phyloP scores from a whole-genome alignment of 225 moss, liverwort and hornwort genomes.

The Bryum argenteum region DNA sequence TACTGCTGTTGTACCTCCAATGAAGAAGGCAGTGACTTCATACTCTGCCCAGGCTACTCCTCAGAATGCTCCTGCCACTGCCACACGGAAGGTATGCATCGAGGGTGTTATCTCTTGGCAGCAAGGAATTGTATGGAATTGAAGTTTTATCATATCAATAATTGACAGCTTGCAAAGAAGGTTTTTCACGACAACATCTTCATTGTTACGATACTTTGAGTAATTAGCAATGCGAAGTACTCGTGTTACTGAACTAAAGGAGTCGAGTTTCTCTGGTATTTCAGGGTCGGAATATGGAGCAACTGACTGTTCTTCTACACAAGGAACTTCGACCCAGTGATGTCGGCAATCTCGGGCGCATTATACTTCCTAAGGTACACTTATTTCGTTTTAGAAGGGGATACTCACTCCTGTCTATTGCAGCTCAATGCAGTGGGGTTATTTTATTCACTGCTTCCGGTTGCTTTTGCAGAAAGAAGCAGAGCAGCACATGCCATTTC shows the following conservation, averaged over 20 bases:
- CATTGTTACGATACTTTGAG: constrained; percentile 5
- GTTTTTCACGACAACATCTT: not conserved
- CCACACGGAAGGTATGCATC: constrained; percentile 33
- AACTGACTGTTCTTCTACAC: constrained; percentile 41
- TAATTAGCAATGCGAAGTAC: not conserved
- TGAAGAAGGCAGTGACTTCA: constrained; percentile 27
- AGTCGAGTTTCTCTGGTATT: not conserved
- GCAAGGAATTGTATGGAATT: not conserved
- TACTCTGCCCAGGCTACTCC: constrained; percentile 2
- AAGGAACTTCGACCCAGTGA: constrained; percentile 58
- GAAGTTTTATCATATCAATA: not conserved
- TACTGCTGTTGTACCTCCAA: not conserved
- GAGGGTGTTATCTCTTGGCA: not conserved
- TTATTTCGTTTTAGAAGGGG: not conserved
- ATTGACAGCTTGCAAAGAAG: not conserved
- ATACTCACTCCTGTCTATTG: too few species aligned
- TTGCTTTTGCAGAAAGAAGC: constrained; percentile 49
- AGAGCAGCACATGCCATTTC: constrained; percentile 46
- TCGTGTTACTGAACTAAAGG: not conserved
- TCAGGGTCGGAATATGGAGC: constrained; percentile 43
- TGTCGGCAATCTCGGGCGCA: constrained; percentile 57
- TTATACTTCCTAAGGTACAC: constrained; percentile 57
- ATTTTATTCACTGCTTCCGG: not conserved
- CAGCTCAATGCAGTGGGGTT: not conserved
- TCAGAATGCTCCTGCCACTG: constrained; percentile 8